Evolutionary conservation across 2,329 filamentous ascomycete genomes (phyloP), one percentile per base, ranked within the genome.

Genomic region (Hyphodiscus sp.): DNA sequence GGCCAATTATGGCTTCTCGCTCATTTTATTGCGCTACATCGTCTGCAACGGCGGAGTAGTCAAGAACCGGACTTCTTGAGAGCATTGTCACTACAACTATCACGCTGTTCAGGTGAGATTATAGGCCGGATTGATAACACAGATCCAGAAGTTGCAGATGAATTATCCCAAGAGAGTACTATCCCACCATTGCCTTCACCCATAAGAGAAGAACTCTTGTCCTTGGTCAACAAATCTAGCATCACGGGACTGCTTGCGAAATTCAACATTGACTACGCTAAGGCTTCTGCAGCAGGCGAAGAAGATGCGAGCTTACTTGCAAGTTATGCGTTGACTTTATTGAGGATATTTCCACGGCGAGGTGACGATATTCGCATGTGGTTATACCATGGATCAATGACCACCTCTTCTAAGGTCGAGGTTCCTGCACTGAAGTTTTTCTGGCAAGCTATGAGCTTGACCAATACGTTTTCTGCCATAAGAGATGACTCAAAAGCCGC

Each of bases 351-450:
- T 60, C 91, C 92, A 9, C 74, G 78, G 7, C 80, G 83, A 55
- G 85, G 85, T 2, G 91, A 96, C 65, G 91, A 96, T 55, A 95
- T 96, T 56, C 86, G 91, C 20, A 95, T 97, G 89, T 92, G 90
- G 73, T 75, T 97, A 0, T 97, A 94, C 65, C 77, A 94, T 42
- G 88, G 90, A 0, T 67, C 66, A 59, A 57, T 72, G 54, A 62
- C 50, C 19, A 59, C 55, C n/a, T 53, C 57, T 9, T 56, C 68
- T 26, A 64, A 64, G 63, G 58, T 54, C 56, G 72, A 66, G 56
- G 66, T 85, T 9, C 86, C 89, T 0, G 83, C 87, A 0, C 83
- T 92, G 54, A 85, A 86, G 61, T 96, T 90, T 65, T 89, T 97
- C 61, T 96, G 94, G 90, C 78, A 86, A 51, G 81, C 82, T 26